A percentile compares a stretch with the other conserved stretches of the same genome.
Conservation (phyloP, 306 rosid species). For the Rosa multiflora region DNA sequence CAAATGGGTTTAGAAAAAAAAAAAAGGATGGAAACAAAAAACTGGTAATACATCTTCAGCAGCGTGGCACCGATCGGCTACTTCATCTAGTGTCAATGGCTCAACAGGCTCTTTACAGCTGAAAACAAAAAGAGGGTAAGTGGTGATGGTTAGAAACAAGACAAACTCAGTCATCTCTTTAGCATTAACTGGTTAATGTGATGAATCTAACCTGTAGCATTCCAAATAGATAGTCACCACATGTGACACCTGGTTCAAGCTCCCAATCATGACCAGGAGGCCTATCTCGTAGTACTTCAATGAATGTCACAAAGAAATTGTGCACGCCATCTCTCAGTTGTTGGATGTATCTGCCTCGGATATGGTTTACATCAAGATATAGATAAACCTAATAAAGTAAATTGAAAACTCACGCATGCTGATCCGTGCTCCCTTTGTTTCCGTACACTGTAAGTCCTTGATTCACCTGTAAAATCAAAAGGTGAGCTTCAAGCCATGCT, state of each 20-base stretch:
- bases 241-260: constrained; percentile 98
- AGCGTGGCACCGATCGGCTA: constrained; percentile 65
- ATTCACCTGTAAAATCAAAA: constrained; percentile 58
- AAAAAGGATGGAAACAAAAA: not conserved
- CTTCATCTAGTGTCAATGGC: constrained; percentile 56
- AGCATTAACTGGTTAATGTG: constrained; percentile 12
- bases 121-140: constrained; percentile 26
- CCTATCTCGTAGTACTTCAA: constrained; percentile 93
- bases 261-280: constrained; percentile 99
- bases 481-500: constrained; percentile 6
- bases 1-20: constrained; percentile 11
- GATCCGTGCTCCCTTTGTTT: constrained; percentile 96
- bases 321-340: constrained; percentile 97
- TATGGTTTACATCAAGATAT: not conserved
- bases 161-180: not conserved
- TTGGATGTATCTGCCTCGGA: constrained; percentile 73
- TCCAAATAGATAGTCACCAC: constrained; percentile 98
- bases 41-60: constrained; percentile 61
- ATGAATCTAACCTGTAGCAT: constrained; percentile 81
- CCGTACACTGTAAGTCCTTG: constrained; percentile 92
- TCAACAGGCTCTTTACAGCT: constrained; percentile 66
- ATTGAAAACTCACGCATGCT: constrained; percentile 79
- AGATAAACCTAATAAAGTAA: constrained; percentile 9
- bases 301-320: constrained; percentile 94
- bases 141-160: not conserved